Evolutionary conservation across 257 asterid species (phyloP).

Genomic region (Solanum bulbocastanum): DNA sequence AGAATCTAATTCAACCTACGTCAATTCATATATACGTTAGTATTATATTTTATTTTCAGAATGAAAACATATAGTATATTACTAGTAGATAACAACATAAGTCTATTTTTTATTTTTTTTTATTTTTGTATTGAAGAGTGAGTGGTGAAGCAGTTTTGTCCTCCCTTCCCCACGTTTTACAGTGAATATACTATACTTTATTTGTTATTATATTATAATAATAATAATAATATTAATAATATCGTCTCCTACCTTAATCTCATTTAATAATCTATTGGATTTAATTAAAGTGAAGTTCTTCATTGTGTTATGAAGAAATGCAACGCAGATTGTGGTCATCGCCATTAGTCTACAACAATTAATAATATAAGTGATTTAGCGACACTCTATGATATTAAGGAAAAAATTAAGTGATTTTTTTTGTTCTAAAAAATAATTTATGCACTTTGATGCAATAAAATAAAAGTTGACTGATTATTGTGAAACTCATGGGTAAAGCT

Average conservation of each 20-base stretch:
- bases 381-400: not conserved
- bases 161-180: not conserved
- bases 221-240: not conserved
- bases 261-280: not conserved
- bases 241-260: not conserved
- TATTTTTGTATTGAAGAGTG: not conserved
- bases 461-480: not conserved
- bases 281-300: not conserved
- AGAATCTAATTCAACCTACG: not conserved
- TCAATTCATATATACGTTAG: not conserved
- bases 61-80: not conserved
- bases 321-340: not conserved
- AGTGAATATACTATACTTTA: not conserved
- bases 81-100: not conserved
- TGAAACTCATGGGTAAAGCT: not conserved
- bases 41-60: not conserved
- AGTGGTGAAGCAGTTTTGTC: not conserved
- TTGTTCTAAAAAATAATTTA: not conserved
- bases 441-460: not conserved
- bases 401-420: not conserved
- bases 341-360: not conserved
- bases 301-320: not conserved
- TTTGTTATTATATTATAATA: not conserved
- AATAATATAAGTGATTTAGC: not conserved
- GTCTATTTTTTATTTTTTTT: not conserved